Evolutionary conservation across 2,329 filamentous ascomycete species (phyloP).

Genomic region (Aspergillus pseudoglaucus): DNA sequence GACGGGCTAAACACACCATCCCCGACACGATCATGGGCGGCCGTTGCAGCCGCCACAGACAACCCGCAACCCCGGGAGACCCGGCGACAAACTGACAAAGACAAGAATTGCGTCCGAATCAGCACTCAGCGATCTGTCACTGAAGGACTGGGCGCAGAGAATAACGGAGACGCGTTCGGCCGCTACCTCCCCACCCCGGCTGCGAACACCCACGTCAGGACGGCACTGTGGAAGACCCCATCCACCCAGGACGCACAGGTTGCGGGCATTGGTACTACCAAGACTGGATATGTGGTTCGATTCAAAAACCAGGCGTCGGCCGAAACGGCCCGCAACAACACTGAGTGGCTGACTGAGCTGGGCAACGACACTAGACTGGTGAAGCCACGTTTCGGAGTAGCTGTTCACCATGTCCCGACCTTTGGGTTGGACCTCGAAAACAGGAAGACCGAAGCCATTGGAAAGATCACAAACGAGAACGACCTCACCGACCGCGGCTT

Average conservation of each 20-base stretch:
- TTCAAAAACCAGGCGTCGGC: slow-evolving; percentile 15
- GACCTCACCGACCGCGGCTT: slow-evolving; percentile 5
- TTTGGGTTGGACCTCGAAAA: slow-evolving; percentile 7
- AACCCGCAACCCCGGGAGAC: background rate
- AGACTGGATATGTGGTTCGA: slow-evolving; percentile 17
- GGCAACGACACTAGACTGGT: slow-evolving; percentile 15
- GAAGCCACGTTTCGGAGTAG: slow-evolving; percentile 13
- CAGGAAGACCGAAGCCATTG: slow-evolving; percentile 4
- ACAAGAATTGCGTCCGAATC: slow-evolving; percentile 11
- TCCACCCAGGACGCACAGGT: slow-evolving; percentile 15
- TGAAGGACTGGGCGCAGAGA: too few relatives aligned
- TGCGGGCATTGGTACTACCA: slow-evolving; percentile 11
- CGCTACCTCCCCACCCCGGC: slow-evolving; percentile 7
- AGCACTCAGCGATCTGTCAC: slow-evolving; percentile 9
- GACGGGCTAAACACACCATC: too few relatives aligned
- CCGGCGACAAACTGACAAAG: slow-evolving; percentile 6
- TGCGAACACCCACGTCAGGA: slow-evolving; percentile 10
- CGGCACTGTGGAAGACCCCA: slow-evolving; percentile 5
- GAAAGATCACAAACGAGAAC: slow-evolving; percentile 14
- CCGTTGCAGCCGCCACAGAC: background rate
- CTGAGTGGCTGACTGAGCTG: slow-evolving; percentile 15
- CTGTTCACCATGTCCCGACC: slow-evolving; percentile 14
- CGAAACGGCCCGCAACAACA: slow-evolving; percentile 14
- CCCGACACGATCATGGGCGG: slow-evolving; percentile 4
- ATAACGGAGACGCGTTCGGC: slow-evolving; percentile 4